Evolutionary conservation across 768 basidiomycete species (phyloP), one percentile per base, ranked within the genome.

Genomic region (Amyloporia xantha): DNA sequence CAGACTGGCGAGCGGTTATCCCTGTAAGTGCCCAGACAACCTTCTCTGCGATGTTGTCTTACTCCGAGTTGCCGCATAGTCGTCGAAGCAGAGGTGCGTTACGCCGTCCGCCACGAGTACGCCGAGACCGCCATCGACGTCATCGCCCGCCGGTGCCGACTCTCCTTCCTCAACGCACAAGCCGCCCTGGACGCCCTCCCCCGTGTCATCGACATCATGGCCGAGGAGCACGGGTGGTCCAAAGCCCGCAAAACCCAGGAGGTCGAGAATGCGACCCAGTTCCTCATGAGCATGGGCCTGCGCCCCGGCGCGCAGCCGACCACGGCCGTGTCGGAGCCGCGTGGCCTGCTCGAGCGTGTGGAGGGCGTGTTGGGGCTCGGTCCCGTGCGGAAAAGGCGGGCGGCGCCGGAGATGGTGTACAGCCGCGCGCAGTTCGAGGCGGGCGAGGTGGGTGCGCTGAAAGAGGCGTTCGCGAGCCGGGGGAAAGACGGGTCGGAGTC

Each of bases 101-200:
- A 95, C 62, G 92, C 93, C 0, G 76, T 85, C 19, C 81, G 81
- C 12, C 74, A 91, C 64, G 95, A 99, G 69, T 97, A 95, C 66
- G 95, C 94, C 0, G 78, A 81, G 50, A 93, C 86, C n/a, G 89
- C 93, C 10, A 73, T 86, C 50, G 95, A 99, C 66, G 87, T 98
- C 56, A 81, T 98, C 61, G 90, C 91, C 1, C 85, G 95, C 1
- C 84, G 94, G 51, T 87, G 88, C 9, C 86, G 95, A n/a, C 76
- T 99, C 24, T 84, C 89, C 6, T 98, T 97, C 78, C 81, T 98
- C 56, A 93, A 96, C 64, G 86, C 83, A 0, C 84, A 85, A 50
- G 87, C 86, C 1, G 85, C 95, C 0, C 76, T 94, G 26, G 81
- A 85, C 24, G 81, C 86, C 0, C 81, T 99, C 44, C 93, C 94